phyloP scores from a whole-genome alignment of 2,329 filamentous ascomycete species.

The Alternaria gansuensis region DNA sequence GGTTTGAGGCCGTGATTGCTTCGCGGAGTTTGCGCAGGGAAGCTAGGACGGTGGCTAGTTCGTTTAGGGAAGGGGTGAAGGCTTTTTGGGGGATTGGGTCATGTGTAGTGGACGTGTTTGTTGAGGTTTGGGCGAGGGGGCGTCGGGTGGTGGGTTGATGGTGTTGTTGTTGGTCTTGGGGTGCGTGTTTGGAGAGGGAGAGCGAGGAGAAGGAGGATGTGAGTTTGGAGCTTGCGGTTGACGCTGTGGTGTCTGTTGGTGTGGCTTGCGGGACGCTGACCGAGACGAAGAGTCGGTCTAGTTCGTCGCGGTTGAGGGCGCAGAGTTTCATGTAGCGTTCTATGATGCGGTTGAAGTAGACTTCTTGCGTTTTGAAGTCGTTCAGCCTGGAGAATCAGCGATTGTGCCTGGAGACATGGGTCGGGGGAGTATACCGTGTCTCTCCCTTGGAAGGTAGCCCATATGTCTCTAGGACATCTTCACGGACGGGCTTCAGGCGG shows the following conservation, averaged over 20 bases:
- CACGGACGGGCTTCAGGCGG: constrained; percentile 72
- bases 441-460: constrained; percentile 93
- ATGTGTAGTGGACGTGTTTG: constrained; percentile 21
- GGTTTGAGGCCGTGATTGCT: constrained; percentile 80
- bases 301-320: constrained; percentile 74
- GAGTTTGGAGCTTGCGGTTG: constrained; percentile 19
- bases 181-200: constrained; percentile 34
- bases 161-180: constrained; percentile 17
- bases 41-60: constrained; percentile 77
- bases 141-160: constrained; percentile 6
- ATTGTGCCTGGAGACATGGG: background rate
- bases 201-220: constrained; percentile 27
- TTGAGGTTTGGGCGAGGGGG: constrained; percentile 5
- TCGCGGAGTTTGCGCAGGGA: constrained; percentile 93
- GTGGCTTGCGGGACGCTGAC: constrained; percentile 54
- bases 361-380: constrained; percentile 79
- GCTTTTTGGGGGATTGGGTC: constrained; percentile 38
- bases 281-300: constrained; percentile 77
- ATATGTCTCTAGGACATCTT: constrained; percentile 80
- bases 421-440: constrained; percentile 66
- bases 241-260: constrained; percentile 5
- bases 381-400: constrained; percentile 50
- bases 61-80: constrained; percentile 54
- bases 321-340: constrained; percentile 91
- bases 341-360: constrained; percentile 86